Evolutionary conservation across 2,329 filamentous ascomycete species (phyloP).

Genomic region (Zasmidium angulare): DNA sequence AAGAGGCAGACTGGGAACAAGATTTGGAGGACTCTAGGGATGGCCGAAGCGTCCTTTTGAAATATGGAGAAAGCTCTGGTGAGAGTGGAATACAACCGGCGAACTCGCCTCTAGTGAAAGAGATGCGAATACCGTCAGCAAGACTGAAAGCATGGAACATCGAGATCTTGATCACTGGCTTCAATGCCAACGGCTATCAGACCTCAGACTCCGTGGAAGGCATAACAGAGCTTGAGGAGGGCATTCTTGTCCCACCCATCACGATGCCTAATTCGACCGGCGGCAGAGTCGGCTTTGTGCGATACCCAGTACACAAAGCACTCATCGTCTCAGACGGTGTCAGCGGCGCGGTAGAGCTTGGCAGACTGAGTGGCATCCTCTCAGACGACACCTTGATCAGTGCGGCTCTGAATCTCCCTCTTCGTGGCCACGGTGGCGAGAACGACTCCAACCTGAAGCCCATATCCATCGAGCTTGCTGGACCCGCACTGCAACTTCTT

Average conservation of each 20-base stretch:
- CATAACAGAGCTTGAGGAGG: slow-evolving; percentile 54
- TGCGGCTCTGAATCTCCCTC: slow-evolving; percentile 59
- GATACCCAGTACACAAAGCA: slow-evolving; percentile 81
- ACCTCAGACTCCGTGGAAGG: slow-evolving; percentile 27
- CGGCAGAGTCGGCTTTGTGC: slow-evolving; percentile 65
- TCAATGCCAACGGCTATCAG: slow-evolving; percentile 45
- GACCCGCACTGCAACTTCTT: slow-evolving; percentile 56
- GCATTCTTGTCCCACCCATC: slow-evolving; percentile 71
- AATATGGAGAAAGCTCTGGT: slow-evolving; percentile 56
- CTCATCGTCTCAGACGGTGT: slow-evolving; percentile 74
- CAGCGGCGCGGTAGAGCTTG: slow-evolving; percentile 60
- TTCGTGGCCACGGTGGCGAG: slow-evolving; percentile 47
- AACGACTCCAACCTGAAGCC: slow-evolving; percentile 27
- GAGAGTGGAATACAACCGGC: slow-evolving; percentile 46
- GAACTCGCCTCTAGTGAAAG: slow-evolving; percentile 54
- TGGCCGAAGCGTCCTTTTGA: slow-evolving; percentile 42
- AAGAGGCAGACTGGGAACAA: slow-evolving; percentile 46
- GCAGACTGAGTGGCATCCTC: slow-evolving; percentile 38
- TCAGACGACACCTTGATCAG: slow-evolving; percentile 45
- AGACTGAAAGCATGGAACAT: slow-evolving; percentile 61
- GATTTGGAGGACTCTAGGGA: slow-evolving; percentile 37
- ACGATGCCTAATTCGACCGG: slow-evolving; percentile 66
- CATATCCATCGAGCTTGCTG: slow-evolving; percentile 65
- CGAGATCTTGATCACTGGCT: slow-evolving; percentile 60
- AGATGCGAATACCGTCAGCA: slow-evolving; percentile 64